Percentiles rank a stretch among this genome's conserved stretches.
phyloP scores from a whole-genome alignment of 345 rosid species.

The Salix arbutifolia region DNA sequence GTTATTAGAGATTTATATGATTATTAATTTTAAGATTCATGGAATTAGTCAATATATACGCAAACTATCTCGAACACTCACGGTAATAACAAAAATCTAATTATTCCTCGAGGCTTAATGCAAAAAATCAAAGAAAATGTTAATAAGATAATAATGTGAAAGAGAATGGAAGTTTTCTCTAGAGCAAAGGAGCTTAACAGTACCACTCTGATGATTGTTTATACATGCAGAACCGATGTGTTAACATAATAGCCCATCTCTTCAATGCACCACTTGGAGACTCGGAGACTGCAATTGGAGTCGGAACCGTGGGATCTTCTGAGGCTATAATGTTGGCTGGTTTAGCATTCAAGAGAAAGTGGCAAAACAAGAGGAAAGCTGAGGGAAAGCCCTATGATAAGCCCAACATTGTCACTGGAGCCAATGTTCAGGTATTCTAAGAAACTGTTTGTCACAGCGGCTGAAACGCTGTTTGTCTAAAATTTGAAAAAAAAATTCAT shows the following conservation, averaged over 20 bases:
- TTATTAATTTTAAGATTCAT: no score
- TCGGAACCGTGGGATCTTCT: conserved; percentile 31
- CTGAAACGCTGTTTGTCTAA: no score
- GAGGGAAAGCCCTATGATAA: conserved; percentile 26
- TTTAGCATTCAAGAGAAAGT: conserved; percentile 29
- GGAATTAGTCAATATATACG: no score
- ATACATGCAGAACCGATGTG: conserved; percentile 26
- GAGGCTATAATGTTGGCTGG: conserved; percentile 37
- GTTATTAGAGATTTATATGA: no score
- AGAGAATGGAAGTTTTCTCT: no score
- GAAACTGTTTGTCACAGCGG: no score
- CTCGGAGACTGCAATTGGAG: conserved; percentile 27
- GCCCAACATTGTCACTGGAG: conserved; percentile 32
- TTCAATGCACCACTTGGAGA: conserved; percentile 33
- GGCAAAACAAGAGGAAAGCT: conserved; percentile 26
- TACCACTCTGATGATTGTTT: neutral
- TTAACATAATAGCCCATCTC: conserved; percentile 28
- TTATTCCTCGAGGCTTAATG: no score
- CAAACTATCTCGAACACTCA: no score
- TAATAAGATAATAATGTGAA: no score
- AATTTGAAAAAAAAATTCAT: no score
- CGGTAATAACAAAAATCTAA: no score
- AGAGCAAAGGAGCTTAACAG: neutral
- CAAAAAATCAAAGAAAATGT: no score
- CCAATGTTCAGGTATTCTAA: conserved; percentile 24